Evolutionary conservation across 2,329 filamentous ascomycete species (phyloP).

Genomic region (Phyllosticta citriasiana): DNA sequence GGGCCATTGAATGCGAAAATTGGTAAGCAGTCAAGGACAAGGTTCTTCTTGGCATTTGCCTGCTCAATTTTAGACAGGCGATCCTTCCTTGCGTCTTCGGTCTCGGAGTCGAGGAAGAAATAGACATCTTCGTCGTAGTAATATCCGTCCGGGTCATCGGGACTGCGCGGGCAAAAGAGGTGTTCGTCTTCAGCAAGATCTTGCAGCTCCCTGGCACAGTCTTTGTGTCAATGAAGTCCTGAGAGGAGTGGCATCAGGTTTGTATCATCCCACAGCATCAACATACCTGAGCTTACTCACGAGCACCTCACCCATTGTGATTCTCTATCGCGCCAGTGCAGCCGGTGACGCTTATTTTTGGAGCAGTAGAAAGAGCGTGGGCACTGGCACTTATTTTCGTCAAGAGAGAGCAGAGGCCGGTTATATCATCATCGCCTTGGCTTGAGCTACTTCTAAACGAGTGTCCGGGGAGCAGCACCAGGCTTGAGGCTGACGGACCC

Average conservation of each 20-base stretch:
- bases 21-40: conserved; percentile 32
- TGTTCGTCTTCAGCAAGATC: conserved; percentile 30
- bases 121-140: conserved; percentile 38
- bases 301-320: conserved; percentile 7
- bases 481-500: background rate
- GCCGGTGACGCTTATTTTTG: background rate
- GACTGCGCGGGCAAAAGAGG: conserved; percentile 38
- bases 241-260: background rate
- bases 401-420: background rate
- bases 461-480: background rate
- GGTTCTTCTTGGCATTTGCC: conserved; percentile 30
- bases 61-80: conserved; percentile 25
- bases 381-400: background rate
- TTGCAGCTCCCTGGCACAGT: conserved; percentile 24
- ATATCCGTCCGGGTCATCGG: conserved; percentile 21
- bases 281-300: conserved; percentile 9
- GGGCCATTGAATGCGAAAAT: conserved; percentile 40
- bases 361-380: background rate
- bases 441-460: background rate
- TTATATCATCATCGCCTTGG: background rate
- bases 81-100: conserved; percentile 18
- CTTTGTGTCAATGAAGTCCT: background rate
- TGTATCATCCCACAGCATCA: background rate
- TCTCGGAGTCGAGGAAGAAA: conserved; percentile 20
- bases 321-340: background rate